phyloP scores from a whole-genome alignment of 495 filamentous ascomycete species.

The Penicillium pulvis region DNA sequence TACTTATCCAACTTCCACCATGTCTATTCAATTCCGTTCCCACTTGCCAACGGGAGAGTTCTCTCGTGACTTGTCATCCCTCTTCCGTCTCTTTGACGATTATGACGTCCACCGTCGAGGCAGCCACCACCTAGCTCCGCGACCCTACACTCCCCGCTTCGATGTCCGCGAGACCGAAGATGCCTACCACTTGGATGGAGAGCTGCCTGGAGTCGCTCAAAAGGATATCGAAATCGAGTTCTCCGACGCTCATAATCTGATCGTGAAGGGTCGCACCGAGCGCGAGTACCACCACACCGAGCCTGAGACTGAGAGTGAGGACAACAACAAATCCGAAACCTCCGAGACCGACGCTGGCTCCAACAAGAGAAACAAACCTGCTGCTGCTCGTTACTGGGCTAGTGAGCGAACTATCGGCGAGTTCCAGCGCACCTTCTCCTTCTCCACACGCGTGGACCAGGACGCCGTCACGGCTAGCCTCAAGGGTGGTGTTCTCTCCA shows the following conservation, averaged over 20 bases:
- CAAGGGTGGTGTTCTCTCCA: constrained; percentile 75
- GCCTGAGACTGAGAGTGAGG: constrained; percentile 49
- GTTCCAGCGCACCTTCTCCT: constrained; percentile 81
- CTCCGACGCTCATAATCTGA: constrained; percentile 75
- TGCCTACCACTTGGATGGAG: constrained; percentile 83
- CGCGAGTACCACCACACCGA: constrained; percentile 49
- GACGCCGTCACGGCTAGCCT: constrained; percentile 75
- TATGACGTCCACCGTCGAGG: neutral
- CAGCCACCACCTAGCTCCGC: constrained; percentile 20
- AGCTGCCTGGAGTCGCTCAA: constrained; percentile 81
- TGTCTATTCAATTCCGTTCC: neutral
- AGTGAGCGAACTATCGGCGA: constrained; percentile 80
- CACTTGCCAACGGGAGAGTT: neutral
- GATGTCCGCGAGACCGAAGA: constrained; percentile 74
- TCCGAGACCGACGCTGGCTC: neutral
- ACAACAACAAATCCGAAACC: constrained; percentile 16
- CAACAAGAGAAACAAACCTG: constrained; percentile 1
- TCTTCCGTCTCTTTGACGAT: neutral
- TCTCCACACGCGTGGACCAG: constrained; percentile 75
- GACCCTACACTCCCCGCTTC: constrained; percentile 73
- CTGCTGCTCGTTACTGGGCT: constrained; percentile 71
- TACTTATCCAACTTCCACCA: neutral
- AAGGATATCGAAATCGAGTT: constrained; percentile 85
- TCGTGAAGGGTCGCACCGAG: constrained; percentile 66
- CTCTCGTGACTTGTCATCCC: neutral